Evolutionary conservation across 495 filamentous ascomycete species (phyloP), one percentile per base, ranked within the genome.

Genomic region (Massariosphaeria phaeospora): DNA sequence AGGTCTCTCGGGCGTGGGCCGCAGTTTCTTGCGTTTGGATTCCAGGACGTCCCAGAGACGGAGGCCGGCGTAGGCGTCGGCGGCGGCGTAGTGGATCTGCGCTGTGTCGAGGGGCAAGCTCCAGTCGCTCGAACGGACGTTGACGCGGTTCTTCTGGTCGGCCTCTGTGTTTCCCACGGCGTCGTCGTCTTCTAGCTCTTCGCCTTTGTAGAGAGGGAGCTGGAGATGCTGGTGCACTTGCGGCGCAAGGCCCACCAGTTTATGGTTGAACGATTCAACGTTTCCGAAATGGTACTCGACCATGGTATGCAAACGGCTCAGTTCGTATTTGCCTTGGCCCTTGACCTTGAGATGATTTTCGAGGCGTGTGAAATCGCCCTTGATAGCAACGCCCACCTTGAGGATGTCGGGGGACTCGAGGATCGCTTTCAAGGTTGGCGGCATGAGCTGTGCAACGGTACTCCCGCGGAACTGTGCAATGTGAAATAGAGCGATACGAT

Each of bases 341-440:
- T 66, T 35, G 27, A 69, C 56, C 15, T 59, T 57, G 5, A 73
- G 53, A 34, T 55, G 61, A 21, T 66, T 65, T 13, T 48, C n/a
- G 9, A 70, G 38, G 5, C 70, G 64, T 2, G 50, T 65, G 23
- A 55, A 63, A 59, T 97, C 74, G 88, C 93, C 71, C 85, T 86
- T 18, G 85, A 97, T 64, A 85, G 88, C 41, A 90, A 98, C 68
- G 81, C 93, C 17, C 83, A 89, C 1, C 78, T 98, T 49, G 84
- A 93, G 68, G 83, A 95, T 67, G 82, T 93, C 27, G 76, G 83
- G n/a, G 79, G 91, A 34, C 79, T 96, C 10, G 86, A 96, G 64
- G 76, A 84, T 35, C 62, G 77, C 30, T 45, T 61, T 63, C 6
- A 73, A 35, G n/a, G 59, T 57, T 1, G 63, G 60, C 9, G 66